A percentile compares a stretch with the other conserved stretches of the same genome.
phyloP scores from a whole-genome alignment of 352 stramenopile genomes.

The Globisporangium cylindrosporum region DNA sequence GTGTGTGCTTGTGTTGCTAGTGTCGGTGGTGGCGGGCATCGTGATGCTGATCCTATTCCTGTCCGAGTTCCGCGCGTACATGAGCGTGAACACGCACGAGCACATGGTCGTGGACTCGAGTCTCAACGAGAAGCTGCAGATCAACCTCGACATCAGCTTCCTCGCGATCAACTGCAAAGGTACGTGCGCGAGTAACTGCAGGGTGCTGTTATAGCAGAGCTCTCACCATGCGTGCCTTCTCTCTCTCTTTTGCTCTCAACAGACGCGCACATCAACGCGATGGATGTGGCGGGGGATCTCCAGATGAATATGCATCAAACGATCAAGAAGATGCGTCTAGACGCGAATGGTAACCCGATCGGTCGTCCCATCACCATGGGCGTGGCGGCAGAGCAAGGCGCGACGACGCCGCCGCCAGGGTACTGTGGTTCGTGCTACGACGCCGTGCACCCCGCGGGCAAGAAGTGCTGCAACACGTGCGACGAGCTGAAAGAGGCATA shows the following conservation, averaged over 20 bases:
- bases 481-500: conserved; percentile 84
- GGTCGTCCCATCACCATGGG: conserved; percentile 45
- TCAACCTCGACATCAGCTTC: conserved; percentile 99
- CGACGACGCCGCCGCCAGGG: conserved; percentile 55
- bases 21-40: conserved; percentile 83
- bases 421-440: conserved; percentile 97
- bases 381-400: conserved; percentile 23
- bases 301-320: conserved; percentile 96
- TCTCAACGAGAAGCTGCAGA: conserved; percentile 93
- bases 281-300: conserved; percentile 98
- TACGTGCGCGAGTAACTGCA: conserved; percentile 9
- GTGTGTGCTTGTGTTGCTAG: conserved; percentile 19
- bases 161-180: conserved; percentile 92
- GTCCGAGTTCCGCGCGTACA: conserved; percentile 81
- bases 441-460: conserved; percentile 62
- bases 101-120: conserved; percentile 96
- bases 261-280: conserved; percentile 97
- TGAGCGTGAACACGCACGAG: conserved; percentile 88
- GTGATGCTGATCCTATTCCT: conserved; percentile 91
- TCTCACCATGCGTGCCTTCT: neutral
- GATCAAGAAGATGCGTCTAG: conserved; percentile 91
- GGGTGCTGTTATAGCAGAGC: neutral
- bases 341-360: conserved; percentile 66
- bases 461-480: conserved; percentile 82
- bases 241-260: neutral